Conservation (phyloP, 345 rosid species). For the Moricandia moricandioides region DNA sequence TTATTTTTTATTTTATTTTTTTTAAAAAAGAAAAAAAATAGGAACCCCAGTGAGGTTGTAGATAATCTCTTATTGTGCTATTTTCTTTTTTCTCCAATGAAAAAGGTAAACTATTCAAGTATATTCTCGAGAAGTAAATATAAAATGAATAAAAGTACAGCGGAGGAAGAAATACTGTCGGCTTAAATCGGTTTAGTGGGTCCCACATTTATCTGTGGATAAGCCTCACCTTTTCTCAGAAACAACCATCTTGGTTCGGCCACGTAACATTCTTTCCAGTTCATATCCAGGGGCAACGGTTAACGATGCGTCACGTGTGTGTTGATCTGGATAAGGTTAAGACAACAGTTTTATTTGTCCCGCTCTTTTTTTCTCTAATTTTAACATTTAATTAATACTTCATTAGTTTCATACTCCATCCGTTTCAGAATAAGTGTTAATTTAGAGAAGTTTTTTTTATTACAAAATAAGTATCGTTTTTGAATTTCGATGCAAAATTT, state of each 20-base stretch:
- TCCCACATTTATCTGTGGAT: conserved; percentile 15
- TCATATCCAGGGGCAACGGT: conserved; percentile 31
- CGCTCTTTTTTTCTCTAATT: not conserved
- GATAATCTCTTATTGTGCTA: not conserved
- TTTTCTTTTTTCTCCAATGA: not conserved
- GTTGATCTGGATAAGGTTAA: conserved; percentile 34
- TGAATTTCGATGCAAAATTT: too few relatives aligned
- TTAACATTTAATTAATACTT: not conserved
- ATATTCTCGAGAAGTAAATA: not conserved
- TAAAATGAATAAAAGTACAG: not conserved
- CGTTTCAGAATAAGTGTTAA: too few relatives aligned
- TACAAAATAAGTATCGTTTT: too few relatives aligned
- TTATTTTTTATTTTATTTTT: too few relatives aligned
- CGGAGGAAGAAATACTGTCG: conserved; percentile 29
- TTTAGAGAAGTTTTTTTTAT: too few relatives aligned
- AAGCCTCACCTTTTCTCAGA: conserved; percentile 14
- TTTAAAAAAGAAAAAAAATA: too few relatives aligned
- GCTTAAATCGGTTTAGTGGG: conserved; percentile 18
- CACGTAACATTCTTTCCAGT: conserved; percentile 26
- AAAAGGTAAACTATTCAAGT: not conserved
- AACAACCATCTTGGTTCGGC: conserved; percentile 28
- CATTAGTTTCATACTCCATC: too few relatives aligned
- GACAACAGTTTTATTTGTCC: conserved; percentile 29
- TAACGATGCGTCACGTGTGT: conserved; percentile 12
- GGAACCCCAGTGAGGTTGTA: too few relatives aligned